phyloP scores from a whole-genome alignment of 805 yeast genomes.

The Saccharomycopsis olivae region DNA sequence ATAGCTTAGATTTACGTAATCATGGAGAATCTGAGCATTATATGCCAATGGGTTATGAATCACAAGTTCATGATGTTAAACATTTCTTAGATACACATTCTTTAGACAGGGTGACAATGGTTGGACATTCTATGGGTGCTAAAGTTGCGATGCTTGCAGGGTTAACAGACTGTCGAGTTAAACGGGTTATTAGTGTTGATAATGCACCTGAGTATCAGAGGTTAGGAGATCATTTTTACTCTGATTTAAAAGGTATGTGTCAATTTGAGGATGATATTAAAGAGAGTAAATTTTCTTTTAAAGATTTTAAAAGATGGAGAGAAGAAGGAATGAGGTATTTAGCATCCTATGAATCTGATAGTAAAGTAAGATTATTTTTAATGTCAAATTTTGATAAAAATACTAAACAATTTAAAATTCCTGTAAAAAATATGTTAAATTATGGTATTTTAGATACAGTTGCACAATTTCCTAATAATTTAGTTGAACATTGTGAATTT shows the following conservation, averaged over 20 bases:
- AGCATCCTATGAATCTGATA: conserved; percentile 7
- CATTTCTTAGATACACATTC: conserved; percentile 25
- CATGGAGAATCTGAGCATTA: conserved; percentile 42
- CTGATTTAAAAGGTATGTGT: conserved; percentile 31
- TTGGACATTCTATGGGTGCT: conserved; percentile 58
- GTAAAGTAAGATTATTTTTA: conserved; percentile 28
- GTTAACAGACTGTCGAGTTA: conserved; percentile 24
- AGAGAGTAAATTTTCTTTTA: conserved; percentile 19
- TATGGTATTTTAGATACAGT: conserved; percentile 23
- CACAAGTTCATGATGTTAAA: conserved; percentile 34
- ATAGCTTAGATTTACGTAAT: conserved; percentile 41
- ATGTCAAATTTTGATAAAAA: conserved; percentile 28
- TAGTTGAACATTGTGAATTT: conserved; percentile 21
- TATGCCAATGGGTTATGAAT: conserved; percentile 33
- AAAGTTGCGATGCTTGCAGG: conserved; percentile 40
- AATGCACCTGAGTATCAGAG: conserved; percentile 33
- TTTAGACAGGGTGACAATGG: conserved; percentile 26
- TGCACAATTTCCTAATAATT: conserved; percentile 26
- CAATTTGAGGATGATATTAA: conserved; percentile 22
- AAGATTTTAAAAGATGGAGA: conserved; percentile 24
- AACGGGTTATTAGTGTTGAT: conserved; percentile 37
- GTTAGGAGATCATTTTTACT: conserved; percentile 27
- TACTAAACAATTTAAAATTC: conserved; percentile 26
- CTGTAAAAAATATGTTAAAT: conserved; percentile 24
- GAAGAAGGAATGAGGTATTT: conserved; percentile 19